A percentile compares a stretch with the other conserved stretches of the same genome.
Evolutionary conservation across 2,329 filamentous ascomycete species (phyloP).

Genomic region (Lasiodiplodia citricola): DNA sequence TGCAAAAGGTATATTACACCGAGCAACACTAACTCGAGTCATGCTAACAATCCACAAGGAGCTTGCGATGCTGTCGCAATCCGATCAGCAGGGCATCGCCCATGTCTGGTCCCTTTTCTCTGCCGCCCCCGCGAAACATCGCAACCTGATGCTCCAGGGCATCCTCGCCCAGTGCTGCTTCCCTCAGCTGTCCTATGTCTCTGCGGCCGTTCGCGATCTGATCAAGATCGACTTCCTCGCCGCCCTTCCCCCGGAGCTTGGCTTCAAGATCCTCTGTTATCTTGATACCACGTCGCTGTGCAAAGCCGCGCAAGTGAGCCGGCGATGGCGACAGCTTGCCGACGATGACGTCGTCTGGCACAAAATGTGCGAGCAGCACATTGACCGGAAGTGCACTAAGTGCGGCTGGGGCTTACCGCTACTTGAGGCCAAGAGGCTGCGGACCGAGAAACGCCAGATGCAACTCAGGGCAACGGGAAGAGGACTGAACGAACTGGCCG

Average conservation of each 20-base stretch:
- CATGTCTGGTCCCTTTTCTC: slow-evolving; percentile 99
- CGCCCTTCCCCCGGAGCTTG: slow-evolving; percentile 85
- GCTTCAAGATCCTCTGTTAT: slow-evolving; percentile 90
- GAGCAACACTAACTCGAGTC: slow-evolving; percentile 32
- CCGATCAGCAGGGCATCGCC: slow-evolving; percentile 92
- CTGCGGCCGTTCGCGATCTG: slow-evolving; percentile 86
- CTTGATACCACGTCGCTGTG: slow-evolving; percentile 94
- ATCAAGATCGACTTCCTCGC: slow-evolving; percentile 97
- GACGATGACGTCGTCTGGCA: slow-evolving; percentile 99
- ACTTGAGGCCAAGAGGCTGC: slow-evolving; percentile 84
- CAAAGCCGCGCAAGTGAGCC: slow-evolving; percentile 93
- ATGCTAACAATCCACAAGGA: slow-evolving; percentile 59
- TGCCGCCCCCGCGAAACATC: slow-evolving; percentile 89
- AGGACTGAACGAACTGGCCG: slow-evolving; percentile 60
- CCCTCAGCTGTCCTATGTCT: slow-evolving; percentile 91
- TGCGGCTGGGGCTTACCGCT: slow-evolving; percentile 95
- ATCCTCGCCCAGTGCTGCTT: slow-evolving; percentile 98
- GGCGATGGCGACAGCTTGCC: slow-evolving; percentile 84
- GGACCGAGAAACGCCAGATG: slow-evolving; percentile 85
- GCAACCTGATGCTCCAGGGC: slow-evolving; percentile 94
- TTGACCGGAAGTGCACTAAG: slow-evolving; percentile 90
- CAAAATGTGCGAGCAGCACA: slow-evolving; percentile 97
- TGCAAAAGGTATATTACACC: slow-evolving; percentile 73
- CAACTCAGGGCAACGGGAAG: slow-evolving; percentile 69
- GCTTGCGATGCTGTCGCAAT: slow-evolving; percentile 78